Percentiles rank a stretch among this genome's conserved stretches.
Evolutionary conservation across 768 basidiomycete genomes (phyloP).

Genomic region (Plicaturopsis crispa): DNA sequence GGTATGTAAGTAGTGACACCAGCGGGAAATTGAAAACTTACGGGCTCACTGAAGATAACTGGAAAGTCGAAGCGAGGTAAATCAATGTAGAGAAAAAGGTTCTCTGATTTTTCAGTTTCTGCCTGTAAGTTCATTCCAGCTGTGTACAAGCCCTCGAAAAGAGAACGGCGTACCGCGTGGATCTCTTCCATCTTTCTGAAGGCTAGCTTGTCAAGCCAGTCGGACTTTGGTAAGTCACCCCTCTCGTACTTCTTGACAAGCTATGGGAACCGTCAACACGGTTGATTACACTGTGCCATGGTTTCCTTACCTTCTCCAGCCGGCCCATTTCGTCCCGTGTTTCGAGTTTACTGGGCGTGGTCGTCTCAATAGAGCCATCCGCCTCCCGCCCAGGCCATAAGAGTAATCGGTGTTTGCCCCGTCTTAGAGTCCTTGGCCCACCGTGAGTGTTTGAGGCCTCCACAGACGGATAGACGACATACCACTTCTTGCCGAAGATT

Average conservation of each 20-base stretch:
- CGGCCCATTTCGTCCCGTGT: conserved; percentile 90
- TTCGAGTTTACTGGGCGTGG: conserved; percentile 83
- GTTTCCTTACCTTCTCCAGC: conserved; percentile 68
- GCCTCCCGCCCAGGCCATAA: conserved; percentile 83
- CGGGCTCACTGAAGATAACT: conserved; percentile 89
- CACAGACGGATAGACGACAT: conserved; percentile 13
- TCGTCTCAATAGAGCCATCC: conserved; percentile 73
- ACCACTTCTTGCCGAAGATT: conserved; percentile 93
- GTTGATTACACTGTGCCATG: conserved; percentile 7
- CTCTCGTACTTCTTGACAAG: conserved; percentile 94
- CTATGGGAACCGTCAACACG: conserved; percentile 30
- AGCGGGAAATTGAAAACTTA: conserved; percentile 23
- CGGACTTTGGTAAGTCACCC: conserved; percentile 87
- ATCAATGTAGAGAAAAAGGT: conserved; percentile 94
- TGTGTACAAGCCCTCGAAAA: background rate
- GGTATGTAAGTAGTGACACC: conserved; percentile 2
- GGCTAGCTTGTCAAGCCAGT: conserved; percentile 91
- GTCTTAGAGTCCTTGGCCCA: conserved; percentile 66
- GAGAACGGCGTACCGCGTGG: conserved; percentile 58
- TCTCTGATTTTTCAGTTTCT: conserved; percentile 86
- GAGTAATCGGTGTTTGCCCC: conserved; percentile 85
- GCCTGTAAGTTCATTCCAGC: conserved; percentile 37
- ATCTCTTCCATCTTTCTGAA: conserved; percentile 95
- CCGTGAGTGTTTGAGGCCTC: too few relatives aligned
- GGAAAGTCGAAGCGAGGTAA: conserved; percentile 96